Percentiles rank a stretch among this genome's conserved stretches.
These are phyloP conservation scores for Blastobotrys aristatus DNA, from an alignment of 1,139 yeast species.

Conservation along the genomic window DNA sequence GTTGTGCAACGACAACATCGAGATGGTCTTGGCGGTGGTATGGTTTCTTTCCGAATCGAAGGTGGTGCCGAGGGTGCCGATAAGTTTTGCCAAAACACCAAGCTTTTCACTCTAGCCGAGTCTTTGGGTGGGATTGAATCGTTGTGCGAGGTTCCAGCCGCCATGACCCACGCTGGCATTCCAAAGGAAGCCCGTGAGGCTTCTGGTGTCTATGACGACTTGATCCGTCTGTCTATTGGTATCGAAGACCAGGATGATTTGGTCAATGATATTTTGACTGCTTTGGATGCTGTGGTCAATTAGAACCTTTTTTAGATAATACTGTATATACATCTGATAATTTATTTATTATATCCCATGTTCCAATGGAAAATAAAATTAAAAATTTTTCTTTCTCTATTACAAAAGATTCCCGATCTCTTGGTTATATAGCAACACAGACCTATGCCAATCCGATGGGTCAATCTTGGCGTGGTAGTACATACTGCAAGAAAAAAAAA, in stretches of 20 bases:
- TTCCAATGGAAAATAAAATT: background rate
- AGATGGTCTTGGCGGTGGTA: slow-evolving; percentile 85
- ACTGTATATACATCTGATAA: background rate
- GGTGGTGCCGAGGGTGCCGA: slow-evolving; percentile 80
- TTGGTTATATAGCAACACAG: too few relatives aligned
- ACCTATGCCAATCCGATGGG: too few relatives aligned
- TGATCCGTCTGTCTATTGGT: slow-evolving; percentile 81
- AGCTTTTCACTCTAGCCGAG: slow-evolving; percentile 80
- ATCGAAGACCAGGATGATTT: slow-evolving; percentile 80
- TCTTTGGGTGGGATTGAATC: slow-evolving; percentile 90
- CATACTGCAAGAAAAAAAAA: too few relatives aligned
- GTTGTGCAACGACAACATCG: slow-evolving; percentile 74
- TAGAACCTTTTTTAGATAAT: too few relatives aligned
- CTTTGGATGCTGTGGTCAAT: slow-evolving; percentile 44
- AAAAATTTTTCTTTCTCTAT: background rate
- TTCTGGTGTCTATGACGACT: slow-evolving; percentile 76
- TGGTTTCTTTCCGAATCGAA: slow-evolving; percentile 79
- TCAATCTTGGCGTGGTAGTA: too few relatives aligned
- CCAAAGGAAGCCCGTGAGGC: slow-evolving; percentile 76
- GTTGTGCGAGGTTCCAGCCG: slow-evolving; percentile 81
- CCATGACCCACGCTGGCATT: slow-evolving; percentile 92
- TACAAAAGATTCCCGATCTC: too few relatives aligned
- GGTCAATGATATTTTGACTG: slow-evolving; percentile 67
- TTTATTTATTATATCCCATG: background rate
- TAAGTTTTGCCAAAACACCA: slow-evolving; percentile 65